These are phyloP conservation scores for Globisporangium abappressorium DNA, from an alignment of 352 stramenopile species.

Conservation along the genomic window DNA sequence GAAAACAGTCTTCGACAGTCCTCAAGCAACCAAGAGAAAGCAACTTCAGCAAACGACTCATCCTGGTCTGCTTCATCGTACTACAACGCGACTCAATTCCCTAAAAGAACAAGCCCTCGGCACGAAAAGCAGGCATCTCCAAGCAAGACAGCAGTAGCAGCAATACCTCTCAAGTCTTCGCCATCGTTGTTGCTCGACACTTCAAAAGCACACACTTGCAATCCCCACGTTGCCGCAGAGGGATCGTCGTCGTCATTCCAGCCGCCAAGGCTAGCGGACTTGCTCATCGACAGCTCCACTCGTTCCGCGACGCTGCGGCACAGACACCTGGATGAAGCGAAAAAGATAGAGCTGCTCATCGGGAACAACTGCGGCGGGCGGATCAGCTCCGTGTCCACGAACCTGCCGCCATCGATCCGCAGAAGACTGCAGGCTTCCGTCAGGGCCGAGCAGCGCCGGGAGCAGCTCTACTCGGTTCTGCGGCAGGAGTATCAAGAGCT, in stretches of 20 bases:
- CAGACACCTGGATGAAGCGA: conserved; percentile 39
- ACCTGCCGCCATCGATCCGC: conserved; percentile 49
- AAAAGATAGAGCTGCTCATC: conserved; percentile 72
- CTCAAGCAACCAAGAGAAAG: conserved; percentile 15
- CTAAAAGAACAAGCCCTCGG: neutral
- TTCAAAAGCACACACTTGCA: neutral
- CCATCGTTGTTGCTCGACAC: neutral
- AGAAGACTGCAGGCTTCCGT: conserved; percentile 42
- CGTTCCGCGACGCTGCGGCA: conserved; percentile 24
- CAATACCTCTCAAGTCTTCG: neutral
- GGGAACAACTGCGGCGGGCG: conserved; percentile 51
- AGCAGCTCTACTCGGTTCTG: conserved; percentile 55
- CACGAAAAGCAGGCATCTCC: conserved; percentile 1
- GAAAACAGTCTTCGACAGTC: conserved; percentile 17
- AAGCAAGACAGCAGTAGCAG: neutral
- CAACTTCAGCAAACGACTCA: neutral
- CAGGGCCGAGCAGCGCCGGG: conserved; percentile 40
- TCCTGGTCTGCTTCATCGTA: neutral
- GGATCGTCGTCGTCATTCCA: conserved; percentile 6
- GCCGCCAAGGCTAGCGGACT: conserved; percentile 27
- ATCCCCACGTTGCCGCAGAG: neutral
- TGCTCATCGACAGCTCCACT: conserved; percentile 55
- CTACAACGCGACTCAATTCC: neutral
- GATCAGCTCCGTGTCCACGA: conserved; percentile 43
- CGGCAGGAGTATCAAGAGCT: conserved; percentile 41